phyloP scores from a whole-genome alignment of 257 asterid genomes.

The Nicotiana sylvestris region DNA sequence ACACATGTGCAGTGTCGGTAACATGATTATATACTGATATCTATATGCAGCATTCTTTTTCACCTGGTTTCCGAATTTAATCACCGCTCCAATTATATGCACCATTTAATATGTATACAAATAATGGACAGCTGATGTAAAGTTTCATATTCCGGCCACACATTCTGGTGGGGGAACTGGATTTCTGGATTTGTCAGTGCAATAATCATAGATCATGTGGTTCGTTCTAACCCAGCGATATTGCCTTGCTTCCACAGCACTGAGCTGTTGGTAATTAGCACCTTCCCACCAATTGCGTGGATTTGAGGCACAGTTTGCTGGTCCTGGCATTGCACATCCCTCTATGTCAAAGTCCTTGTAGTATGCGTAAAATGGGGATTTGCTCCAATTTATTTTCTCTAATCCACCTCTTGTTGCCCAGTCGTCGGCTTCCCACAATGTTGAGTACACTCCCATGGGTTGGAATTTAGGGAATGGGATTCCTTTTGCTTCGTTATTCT shows the following conservation, averaged over 20 bases:
- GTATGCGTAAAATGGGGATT: slow-evolving; percentile 75
- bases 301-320: slow-evolving; percentile 44
- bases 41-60: not conserved
- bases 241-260: slow-evolving; percentile 39
- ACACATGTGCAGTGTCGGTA: not conserved
- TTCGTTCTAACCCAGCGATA: slow-evolving; percentile 69
- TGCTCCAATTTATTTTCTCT: slow-evolving; percentile 81
- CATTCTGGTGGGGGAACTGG: slow-evolving; percentile 54
- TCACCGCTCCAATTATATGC: not conserved
- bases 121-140: not conserved
- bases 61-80: not conserved
- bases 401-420: slow-evolving; percentile 90
- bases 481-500: slow-evolving; percentile 67
- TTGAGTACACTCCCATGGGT: slow-evolving; percentile 71
- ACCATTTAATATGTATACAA: not conserved
- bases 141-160: slow-evolving; percentile 21
- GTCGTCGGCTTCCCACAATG: slow-evolving; percentile 90
- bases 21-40: not conserved
- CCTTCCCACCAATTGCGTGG: slow-evolving; percentile 83
- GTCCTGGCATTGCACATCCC: slow-evolving; percentile 72
- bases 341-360: slow-evolving; percentile 80
- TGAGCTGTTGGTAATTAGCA: slow-evolving; percentile 44
- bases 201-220: slow-evolving; percentile 78
- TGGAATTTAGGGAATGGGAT: slow-evolving; percentile 60
- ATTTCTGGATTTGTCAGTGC: slow-evolving; percentile 62